These are phyloP conservation scores for Byssoonygena ceratinophila DNA, from an alignment of 2,329 filamentous ascomycete species.

Conservation along the genomic window DNA sequence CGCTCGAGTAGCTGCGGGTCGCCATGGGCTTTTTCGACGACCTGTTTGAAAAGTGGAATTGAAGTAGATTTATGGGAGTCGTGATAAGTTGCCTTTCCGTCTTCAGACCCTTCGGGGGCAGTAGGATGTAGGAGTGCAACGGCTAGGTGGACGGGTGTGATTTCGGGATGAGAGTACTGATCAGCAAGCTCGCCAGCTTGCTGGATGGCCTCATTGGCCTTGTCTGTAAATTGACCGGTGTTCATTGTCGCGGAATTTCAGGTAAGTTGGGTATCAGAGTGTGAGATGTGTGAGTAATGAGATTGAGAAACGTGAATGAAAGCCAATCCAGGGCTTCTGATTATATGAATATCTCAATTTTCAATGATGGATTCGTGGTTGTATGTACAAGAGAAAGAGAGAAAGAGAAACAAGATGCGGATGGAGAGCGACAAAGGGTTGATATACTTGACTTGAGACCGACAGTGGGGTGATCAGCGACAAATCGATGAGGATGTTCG, in stretches of 20 bases:
- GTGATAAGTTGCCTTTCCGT: conserved; percentile 60
- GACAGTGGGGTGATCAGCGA: too few species aligned
- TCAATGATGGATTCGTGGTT: background rate
- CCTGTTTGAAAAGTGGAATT: conserved; percentile 81
- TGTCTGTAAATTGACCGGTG: conserved; percentile 69
- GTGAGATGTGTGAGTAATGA: too few species aligned
- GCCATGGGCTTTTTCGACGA: conserved; percentile 85
- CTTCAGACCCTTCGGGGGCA: conserved; percentile 51
- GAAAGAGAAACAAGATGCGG: background rate
- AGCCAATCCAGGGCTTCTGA: background rate
- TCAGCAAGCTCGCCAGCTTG: conserved; percentile 81
- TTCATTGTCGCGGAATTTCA: conserved; percentile 26
- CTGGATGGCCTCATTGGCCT: conserved; percentile 77
- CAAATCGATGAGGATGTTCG: too few species aligned
- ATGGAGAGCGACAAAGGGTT: background rate
- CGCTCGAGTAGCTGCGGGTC: conserved; percentile 83
- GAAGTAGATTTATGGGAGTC: conserved; percentile 49
- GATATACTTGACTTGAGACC: too few species aligned
- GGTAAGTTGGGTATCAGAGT: too few species aligned
- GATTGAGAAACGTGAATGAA: background rate
- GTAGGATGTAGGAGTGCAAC: conserved; percentile 42
- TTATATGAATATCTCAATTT: background rate
- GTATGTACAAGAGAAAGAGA: background rate
- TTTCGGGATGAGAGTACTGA: conserved; percentile 83
- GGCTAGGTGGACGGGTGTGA: conserved; percentile 81